Conservation (phyloP, 306 rosid genomes). For the Prunus mira region DNA sequence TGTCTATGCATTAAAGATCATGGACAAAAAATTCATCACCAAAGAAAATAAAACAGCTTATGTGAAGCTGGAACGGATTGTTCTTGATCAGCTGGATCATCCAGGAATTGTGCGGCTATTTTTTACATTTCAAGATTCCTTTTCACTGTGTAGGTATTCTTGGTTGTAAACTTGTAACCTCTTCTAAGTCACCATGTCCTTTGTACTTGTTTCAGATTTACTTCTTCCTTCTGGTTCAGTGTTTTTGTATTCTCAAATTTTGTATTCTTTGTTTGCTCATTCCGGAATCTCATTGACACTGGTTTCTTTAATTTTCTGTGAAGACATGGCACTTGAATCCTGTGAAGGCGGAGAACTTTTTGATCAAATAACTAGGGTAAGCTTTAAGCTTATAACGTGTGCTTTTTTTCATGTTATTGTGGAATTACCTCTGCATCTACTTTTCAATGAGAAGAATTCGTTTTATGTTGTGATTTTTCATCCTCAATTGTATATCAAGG, state of each 20-base stretch:
- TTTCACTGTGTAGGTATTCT: slow-evolving; percentile 86
- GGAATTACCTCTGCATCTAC: slow-evolving; percentile 9
- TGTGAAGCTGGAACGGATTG: slow-evolving; percentile 96
- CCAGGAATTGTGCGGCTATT: slow-evolving; percentile 90
- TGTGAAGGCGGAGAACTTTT: slow-evolving; percentile 99
- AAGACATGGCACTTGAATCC: slow-evolving; percentile 99
- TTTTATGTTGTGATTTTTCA: background rate
- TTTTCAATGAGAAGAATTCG: background rate
- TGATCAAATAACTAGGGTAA: slow-evolving; percentile 98
- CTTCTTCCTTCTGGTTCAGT: slow-evolving; percentile 8
- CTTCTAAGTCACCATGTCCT: slow-evolving; percentile 1
- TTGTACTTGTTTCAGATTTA: slow-evolving; percentile 8
- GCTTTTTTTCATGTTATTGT: slow-evolving; percentile 6
- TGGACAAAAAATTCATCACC: slow-evolving; percentile 97
- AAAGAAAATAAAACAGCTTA: slow-evolving; percentile 97
- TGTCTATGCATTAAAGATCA: slow-evolving; percentile 93
- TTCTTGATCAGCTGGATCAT: slow-evolving; percentile 96
- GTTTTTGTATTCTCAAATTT: slow-evolving; percentile 6
- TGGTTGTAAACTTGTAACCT: slow-evolving; percentile 26
- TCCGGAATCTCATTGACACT: slow-evolving; percentile 30
- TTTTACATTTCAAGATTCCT: slow-evolving; percentile 95
- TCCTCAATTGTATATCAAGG: background rate
- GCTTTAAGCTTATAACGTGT: slow-evolving; percentile 27
- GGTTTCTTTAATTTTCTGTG: slow-evolving; percentile 23
- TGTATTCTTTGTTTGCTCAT: slow-evolving; percentile 20